Percentiles rank a stretch among this genome's conserved stretches.
phyloP scores from a whole-genome alignment of 2,329 filamentous ascomycete genomes.

The Fusarium sp. region DNA sequence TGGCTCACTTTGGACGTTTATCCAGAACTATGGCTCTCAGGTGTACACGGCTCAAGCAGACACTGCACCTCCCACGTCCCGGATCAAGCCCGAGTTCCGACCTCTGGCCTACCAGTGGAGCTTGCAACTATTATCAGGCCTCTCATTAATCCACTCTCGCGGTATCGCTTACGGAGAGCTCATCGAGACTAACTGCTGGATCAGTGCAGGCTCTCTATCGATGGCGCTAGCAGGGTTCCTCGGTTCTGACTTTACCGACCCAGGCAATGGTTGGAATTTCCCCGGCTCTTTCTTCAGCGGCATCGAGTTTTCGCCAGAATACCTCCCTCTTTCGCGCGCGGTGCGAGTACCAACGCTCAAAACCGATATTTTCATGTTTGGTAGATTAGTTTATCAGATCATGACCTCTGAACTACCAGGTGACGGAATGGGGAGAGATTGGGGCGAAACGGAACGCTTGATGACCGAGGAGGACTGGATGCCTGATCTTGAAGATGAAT shows the following conservation, averaged over 20 bases:
- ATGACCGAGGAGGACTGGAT: background rate
- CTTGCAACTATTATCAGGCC: background rate
- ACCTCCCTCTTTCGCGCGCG: background rate
- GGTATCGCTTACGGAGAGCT: background rate
- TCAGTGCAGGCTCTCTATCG: background rate
- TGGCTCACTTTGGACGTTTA: background rate
- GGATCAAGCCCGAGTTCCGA: background rate
- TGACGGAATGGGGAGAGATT: background rate
- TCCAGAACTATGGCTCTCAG: background rate
- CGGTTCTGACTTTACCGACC: background rate
- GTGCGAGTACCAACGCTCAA: background rate
- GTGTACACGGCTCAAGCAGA: accelerated
- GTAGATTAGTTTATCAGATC: background rate
- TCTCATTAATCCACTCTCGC: background rate
- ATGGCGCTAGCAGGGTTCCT: background rate
- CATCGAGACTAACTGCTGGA: background rate
- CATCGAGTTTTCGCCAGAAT: background rate
- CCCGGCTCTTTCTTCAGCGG: background rate
- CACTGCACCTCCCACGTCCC: accelerated
- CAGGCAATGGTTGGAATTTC: background rate
- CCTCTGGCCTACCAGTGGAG: background rate
- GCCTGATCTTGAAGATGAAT: background rate
- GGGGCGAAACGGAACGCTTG: background rate
- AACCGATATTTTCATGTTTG: background rate
- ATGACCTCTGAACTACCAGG: background rate